Percentiles rank a stretch among this genome's conserved stretches.
Conservation (phyloP, 2,329 filamentous ascomycete genomes). For the Fusarium acutatum region DNA sequence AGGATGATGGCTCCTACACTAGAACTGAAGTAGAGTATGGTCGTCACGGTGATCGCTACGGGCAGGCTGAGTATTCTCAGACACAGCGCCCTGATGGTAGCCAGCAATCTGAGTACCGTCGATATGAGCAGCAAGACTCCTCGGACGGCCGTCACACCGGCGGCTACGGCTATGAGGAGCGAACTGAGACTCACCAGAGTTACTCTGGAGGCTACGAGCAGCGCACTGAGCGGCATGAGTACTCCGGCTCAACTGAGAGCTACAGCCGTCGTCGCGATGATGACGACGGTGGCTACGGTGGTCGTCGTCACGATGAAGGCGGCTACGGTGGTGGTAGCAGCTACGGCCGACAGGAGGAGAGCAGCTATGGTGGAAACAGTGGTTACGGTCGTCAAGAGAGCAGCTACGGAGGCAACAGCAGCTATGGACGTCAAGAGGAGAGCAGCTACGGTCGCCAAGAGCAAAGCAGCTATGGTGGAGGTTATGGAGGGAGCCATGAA, state of each 20-base stretch:
- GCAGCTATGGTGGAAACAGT: constrained; percentile 1
- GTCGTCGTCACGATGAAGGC: neutral
- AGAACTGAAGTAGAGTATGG: constrained; percentile 70
- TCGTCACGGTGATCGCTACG: constrained; percentile 64
- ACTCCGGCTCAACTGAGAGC: constrained; percentile 48
- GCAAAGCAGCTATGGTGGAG: constrained; percentile 10
- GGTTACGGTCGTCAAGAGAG: constrained; percentile 1
- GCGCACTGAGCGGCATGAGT: constrained; percentile 60
- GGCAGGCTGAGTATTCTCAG: constrained; percentile 67
- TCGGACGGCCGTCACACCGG: constrained; percentile 48
- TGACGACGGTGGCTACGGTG: neutral
- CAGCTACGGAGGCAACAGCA: constrained; percentile 11
- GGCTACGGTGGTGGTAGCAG: constrained; percentile 18
- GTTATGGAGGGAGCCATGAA: constrained; percentile 22
- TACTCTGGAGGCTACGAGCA: constrained; percentile 65
- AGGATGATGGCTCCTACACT: constrained; percentile 68
- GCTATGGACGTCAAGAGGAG: constrained; percentile 1
- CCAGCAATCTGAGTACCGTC: constrained; percentile 66
- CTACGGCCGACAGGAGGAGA: neutral
- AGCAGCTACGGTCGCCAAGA: constrained; percentile 17
- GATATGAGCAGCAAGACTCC: constrained; percentile 66
- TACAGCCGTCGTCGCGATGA: constrained; percentile 35
- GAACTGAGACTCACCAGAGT: constrained; percentile 60
- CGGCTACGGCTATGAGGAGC: constrained; percentile 67
- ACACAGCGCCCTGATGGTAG: constrained; percentile 67